A percentile compares a stretch with the other conserved stretches of the same genome.
Conservation (phyloP, 176 grass and related monocot species). For the Thalia dealbata region DNA sequence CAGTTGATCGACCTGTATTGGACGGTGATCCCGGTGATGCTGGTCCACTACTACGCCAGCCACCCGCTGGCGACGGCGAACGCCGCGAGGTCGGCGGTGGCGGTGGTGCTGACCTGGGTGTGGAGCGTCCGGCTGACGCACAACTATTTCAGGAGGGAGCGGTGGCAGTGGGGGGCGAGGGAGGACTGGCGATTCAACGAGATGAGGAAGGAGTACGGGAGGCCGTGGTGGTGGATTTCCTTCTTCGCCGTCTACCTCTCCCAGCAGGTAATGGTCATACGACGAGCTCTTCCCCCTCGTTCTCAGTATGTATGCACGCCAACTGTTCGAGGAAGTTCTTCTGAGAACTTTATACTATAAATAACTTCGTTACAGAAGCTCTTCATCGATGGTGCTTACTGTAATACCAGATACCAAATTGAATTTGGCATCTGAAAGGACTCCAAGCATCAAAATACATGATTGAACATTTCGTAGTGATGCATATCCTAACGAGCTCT, state of each 20-base stretch:
- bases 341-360: not conserved
- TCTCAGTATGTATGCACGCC: not conserved
- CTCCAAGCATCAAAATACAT: too few relatives aligned
- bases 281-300: not conserved
- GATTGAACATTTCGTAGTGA: too few relatives aligned
- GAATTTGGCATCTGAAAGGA: too few relatives aligned
- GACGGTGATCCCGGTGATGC: constrained; percentile 89
- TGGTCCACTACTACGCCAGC: constrained; percentile 58
- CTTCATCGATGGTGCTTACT: not conserved
- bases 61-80: constrained; percentile 47
- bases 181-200: constrained; percentile 50
- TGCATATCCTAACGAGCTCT: not conserved
- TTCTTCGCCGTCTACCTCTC: constrained; percentile 86
- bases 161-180: constrained; percentile 55
- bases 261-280: constrained; percentile 41
- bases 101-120: constrained; percentile 42
- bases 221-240: constrained; percentile 84
- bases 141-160: constrained; percentile 85
- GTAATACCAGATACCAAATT: too few relatives aligned
- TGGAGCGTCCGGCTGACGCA: constrained; percentile 45
- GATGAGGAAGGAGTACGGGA: constrained; percentile 73
- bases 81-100: constrained; percentile 31
- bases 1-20: constrained; percentile 96
- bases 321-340: constrained; percentile 26
- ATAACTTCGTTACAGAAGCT: not conserved